Conservation (phyloP, 2,329 filamentous ascomycete species). For the Colletotrichum incanum region DNA sequence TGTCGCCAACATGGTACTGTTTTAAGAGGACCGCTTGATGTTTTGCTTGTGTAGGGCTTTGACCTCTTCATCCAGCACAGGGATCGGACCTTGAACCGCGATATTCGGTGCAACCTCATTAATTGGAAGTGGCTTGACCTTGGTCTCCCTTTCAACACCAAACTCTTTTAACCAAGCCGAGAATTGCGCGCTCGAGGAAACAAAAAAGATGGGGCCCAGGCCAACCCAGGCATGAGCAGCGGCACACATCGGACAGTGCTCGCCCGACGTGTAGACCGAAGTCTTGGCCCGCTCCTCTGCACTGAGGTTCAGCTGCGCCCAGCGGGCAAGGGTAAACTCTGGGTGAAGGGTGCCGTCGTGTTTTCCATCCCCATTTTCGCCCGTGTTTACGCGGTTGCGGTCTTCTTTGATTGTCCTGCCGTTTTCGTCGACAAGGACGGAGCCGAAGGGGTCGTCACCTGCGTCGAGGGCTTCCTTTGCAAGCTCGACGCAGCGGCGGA, state of each 20-base stretch:
- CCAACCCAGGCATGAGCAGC: slow-evolving; percentile 55
- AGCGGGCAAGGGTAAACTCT: slow-evolving; percentile 55
- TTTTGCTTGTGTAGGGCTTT: slow-evolving; percentile 48
- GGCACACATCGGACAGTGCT: slow-evolving; percentile 57
- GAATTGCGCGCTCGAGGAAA: slow-evolving; percentile 50
- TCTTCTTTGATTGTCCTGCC: slow-evolving; percentile 51
- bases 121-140: slow-evolving; percentile 49
- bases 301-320: slow-evolving; percentile 54
- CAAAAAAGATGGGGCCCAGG: slow-evolving; percentile 54
- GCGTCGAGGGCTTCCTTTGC: slow-evolving; percentile 55
- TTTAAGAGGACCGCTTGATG: background rate
- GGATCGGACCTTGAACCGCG: slow-evolving; percentile 50
- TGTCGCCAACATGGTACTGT: background rate
- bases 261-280: slow-evolving; percentile 56
- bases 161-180: slow-evolving; percentile 50
- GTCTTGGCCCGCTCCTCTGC: slow-evolving; percentile 57
- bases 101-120: slow-evolving; percentile 50
- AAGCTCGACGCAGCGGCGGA: slow-evolving; percentile 49
- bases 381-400: slow-evolving; percentile 54
- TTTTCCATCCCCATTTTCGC: slow-evolving; percentile 46
- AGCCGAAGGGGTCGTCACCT: slow-evolving; percentile 56
- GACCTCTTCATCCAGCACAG: slow-evolving; percentile 50
- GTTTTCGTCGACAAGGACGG: slow-evolving; percentile 51
- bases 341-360: slow-evolving; percentile 54
- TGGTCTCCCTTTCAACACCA: slow-evolving; percentile 39